Percentiles rank a stretch among this genome's conserved stretches.
phyloP scores from a whole-genome alignment of 805 yeast species.

The Yarrowia hollandica region DNA sequence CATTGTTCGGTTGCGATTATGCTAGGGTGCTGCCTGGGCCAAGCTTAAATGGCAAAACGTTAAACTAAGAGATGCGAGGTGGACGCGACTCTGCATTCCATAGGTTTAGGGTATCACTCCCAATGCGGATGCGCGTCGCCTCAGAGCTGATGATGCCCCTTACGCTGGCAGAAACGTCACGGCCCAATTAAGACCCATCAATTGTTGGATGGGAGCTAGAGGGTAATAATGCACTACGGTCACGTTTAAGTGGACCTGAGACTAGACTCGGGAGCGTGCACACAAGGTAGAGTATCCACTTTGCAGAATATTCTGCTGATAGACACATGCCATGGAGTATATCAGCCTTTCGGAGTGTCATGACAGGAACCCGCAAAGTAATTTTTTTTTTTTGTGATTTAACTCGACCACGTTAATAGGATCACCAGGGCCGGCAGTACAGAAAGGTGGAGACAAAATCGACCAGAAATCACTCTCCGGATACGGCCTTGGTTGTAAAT shows the following conservation, averaged over 20 bases:
- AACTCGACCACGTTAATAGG: not conserved
- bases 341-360: too few relatives aligned
- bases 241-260: too few relatives aligned
- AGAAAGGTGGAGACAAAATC: not conserved
- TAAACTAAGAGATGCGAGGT: not conserved
- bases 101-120: not conserved
- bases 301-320: too few relatives aligned
- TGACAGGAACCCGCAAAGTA: too few relatives aligned
- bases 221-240: too few relatives aligned
- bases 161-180: too few relatives aligned
- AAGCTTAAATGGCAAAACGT: not conserved
- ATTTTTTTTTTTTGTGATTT: not conserved
- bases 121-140: constrained; percentile 1
- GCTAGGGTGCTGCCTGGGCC: constrained; percentile 17
- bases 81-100: constrained; percentile 27
- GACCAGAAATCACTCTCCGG: not conserved
- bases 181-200: too few relatives aligned
- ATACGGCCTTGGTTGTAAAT: too few relatives aligned
- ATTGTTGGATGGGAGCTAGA: too few relatives aligned
- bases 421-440: not conserved
- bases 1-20: constrained; percentile 26
- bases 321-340: too few relatives aligned
- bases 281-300: too few relatives aligned
- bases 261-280: too few relatives aligned
- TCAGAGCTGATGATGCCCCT: not conserved